Evolutionary conservation across 306 rosid genomes (phyloP).

Genomic region (Malus orientalis): DNA sequence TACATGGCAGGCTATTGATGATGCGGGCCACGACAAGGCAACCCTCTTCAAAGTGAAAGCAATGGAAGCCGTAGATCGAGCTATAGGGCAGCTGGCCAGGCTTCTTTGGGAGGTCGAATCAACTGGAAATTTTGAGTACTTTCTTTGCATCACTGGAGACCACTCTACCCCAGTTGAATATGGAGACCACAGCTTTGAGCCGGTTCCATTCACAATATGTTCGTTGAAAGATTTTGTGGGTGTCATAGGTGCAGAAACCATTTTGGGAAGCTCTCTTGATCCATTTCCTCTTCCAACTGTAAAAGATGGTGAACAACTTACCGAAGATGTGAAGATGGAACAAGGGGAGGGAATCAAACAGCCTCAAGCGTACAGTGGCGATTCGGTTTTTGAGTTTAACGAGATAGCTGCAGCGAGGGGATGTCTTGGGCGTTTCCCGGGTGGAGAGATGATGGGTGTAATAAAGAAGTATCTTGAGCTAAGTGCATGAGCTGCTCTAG

Average conservation of each 20-base stretch:
- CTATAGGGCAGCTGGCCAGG: conserved; percentile 77
- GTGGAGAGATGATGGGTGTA: conserved; percentile 94
- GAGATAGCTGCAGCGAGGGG: conserved; percentile 82
- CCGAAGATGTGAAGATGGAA: conserved; percentile 21
- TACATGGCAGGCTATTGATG: conserved; percentile 81
- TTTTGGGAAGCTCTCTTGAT: conserved; percentile 43
- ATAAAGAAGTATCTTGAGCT: conserved; percentile 52
- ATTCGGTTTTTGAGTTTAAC: conserved; percentile 60
- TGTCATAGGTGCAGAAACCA: conserved; percentile 51
- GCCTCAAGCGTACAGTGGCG: conserved; percentile 42
- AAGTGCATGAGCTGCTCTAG: conserved; percentile 23
- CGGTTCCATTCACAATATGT: conserved; percentile 78
- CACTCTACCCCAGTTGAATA: conserved; percentile 97
- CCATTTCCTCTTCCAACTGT: conserved; percentile 78
- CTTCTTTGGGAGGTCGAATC: conserved; percentile 86
- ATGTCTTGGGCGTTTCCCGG: conserved; percentile 87
- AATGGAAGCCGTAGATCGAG: conserved; percentile 81
- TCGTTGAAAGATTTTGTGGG: conserved; percentile 64
- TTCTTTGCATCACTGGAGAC: conserved; percentile 79
- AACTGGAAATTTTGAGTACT: conserved; percentile 51
- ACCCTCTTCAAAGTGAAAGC: conserved; percentile 72
- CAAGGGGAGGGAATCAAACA: conserved; percentile 23
- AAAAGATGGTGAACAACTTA: conserved; percentile 41
- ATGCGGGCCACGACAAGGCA: conserved; percentile 94
- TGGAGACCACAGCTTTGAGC: conserved; percentile 97